Evolutionary conservation across 2,329 filamentous ascomycete species (phyloP).

Genomic region (Hirsutella rhossiliensis): DNA sequence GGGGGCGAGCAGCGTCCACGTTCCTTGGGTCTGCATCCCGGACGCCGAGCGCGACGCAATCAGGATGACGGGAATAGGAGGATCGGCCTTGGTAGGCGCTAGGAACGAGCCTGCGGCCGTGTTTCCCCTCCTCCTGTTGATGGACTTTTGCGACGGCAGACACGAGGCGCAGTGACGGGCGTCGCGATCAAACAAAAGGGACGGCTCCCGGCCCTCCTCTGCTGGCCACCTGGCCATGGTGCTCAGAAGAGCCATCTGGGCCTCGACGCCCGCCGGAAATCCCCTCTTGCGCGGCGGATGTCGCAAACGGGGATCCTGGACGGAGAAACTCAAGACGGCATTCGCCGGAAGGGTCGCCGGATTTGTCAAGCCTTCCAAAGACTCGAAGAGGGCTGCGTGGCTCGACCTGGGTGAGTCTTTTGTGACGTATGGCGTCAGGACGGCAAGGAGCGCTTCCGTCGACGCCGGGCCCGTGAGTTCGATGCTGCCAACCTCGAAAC

Average conservation of each 20-base stretch:
- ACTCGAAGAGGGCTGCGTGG: conserved; percentile 37
- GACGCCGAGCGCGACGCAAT: conserved; percentile 43
- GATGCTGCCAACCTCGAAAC: conserved; percentile 53
- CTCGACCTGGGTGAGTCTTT: conserved; percentile 14
- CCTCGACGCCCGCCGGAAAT: conserved; percentile 24
- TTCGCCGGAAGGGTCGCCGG: conserved; percentile 57
- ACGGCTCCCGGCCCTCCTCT: conserved; percentile 35
- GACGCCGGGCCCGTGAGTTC: conserved; percentile 56
- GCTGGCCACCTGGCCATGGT: conserved; percentile 56
- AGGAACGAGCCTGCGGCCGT: conserved; percentile 52
- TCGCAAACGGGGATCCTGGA: conserved; percentile 68
- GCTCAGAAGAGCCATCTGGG: conserved; percentile 37
- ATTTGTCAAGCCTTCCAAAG: conserved; percentile 49
- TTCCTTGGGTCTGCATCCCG: conserved; percentile 44
- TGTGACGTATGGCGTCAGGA: conserved; percentile 43
- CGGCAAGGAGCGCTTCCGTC: conserved; percentile 62
- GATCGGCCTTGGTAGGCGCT: conserved; percentile 47
- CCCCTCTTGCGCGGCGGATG: conserved; percentile 55
- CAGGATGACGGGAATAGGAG: conserved; percentile 65
- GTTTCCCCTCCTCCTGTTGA: conserved; percentile 63
- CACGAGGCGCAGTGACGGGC: conserved; percentile 51
- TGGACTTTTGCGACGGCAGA: conserved; percentile 62
- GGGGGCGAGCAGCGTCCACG: conserved; percentile 75
- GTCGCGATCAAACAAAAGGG: conserved; percentile 56
- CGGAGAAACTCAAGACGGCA: conserved; percentile 58